Base-by-base conservation (phyloP, 106 monocot species). In the Amphibolis antarctica region DNA sequence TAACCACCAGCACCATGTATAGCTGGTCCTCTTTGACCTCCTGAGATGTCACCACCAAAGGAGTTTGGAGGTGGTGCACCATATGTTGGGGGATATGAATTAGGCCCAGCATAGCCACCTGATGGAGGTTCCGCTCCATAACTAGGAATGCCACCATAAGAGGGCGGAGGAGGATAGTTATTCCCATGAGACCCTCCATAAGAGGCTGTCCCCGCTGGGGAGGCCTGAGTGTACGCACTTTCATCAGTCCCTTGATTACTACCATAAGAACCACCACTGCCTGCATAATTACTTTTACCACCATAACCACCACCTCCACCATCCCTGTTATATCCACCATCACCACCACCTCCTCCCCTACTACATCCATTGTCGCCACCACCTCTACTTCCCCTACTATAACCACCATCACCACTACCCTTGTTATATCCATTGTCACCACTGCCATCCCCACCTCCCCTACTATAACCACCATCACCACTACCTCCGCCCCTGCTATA, bases 71-170 rank as follows among this genome's bases (percentile, higher is more conserved):
- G 79, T 12, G 88, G 83, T 1, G 72, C 93, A 68, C 85, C 83
- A 72, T 85, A 85, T 22, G 71, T 71, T 5, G 93, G 81, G 0
- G 85, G 85, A 48, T 72, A 72, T 24, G 88, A 79, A 25, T 66
- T 75, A 11, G 82, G 70, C 23, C 81, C 89, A 47, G 83, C 80
- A 54, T 75, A 83, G 55, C 65, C 52, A 68, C 44, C 68, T n/a
- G 79, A 75, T 2, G 86, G 78, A 1, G 84, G 52, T 10, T 85
- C 89, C 10, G 63, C 68, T 24, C 79, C 85, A 60, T 86, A 89
- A 55, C 76, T 57, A 77, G 66, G 78, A 20, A 71, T 78, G 1
- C 85, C 88, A 55, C 85, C 80, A 68, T 75, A 88, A 18, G 82
- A 60, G 55, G 55, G 73, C 29, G 85, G 62, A 59, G 76, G 59